Base-by-base conservation (phyloP, 768 basidiomycete species). In the Mycena chlorophos region DNA sequence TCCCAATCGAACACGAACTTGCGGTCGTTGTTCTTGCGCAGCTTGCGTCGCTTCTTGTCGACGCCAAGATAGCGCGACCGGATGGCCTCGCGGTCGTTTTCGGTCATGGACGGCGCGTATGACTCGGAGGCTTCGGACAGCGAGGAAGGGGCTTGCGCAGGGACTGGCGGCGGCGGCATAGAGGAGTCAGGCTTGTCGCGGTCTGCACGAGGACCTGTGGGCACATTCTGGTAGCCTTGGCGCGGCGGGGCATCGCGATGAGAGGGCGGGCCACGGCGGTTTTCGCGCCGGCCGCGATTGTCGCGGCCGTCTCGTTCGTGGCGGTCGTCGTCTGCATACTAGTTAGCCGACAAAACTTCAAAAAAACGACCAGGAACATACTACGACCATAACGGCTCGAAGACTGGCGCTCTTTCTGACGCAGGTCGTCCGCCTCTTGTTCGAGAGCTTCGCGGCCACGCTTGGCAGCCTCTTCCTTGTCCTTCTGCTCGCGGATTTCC, bases 1-100 rank as follows among this genome's bases (percentile, higher is more conserved):
- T 96, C 94, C 97, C 97, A 99, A 70, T 98, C 97, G 66, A 99
- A 99, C n/a, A 96, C 91, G 68, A 98, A 94, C 73, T 96, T 96
- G 72, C 93, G 86, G 71, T 95, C 94, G 67, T 90, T 92, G 83
- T 91, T 93, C 74, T 94, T 95, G 52, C 93, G 86, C 63, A 93
- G 89, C 72, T 91, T 94, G 37, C 92, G 88, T 75, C 94, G 95
- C 80, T 95, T 94, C 72, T 86, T 91, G 71, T 91, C 89, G 19
- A 92, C 89, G 4, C 97, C 97, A 28, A 99, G 86, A 70, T 99
- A 98, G 31, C 96, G 85, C 22, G 94, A 91, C 6, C 93, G 88
- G 63, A 98, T 88, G 0, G 88, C 90, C 0, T 78, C 77, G 5
- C 96, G 78, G 66, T 96, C 95, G 46, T 77, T 81, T 47, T 89